phyloP scores from a whole-genome alignment of 495 filamentous ascomycete species.

The Recurvomyces mirabilis region DNA sequence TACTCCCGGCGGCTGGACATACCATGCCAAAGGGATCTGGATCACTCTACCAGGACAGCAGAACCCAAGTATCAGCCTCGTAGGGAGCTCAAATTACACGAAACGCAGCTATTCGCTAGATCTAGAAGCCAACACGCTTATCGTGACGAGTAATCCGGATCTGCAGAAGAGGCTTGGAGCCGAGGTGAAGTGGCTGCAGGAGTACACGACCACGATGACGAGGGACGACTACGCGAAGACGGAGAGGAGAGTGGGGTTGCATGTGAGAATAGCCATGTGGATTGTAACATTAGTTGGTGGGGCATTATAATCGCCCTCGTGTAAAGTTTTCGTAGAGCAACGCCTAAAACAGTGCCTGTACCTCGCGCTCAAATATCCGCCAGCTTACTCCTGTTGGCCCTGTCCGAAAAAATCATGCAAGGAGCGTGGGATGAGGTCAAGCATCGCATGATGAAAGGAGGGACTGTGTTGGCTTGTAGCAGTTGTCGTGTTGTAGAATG shows the following conservation, averaged over 20 bases:
- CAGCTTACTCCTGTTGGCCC: too few species aligned
- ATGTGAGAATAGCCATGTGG: constrained; percentile 85
- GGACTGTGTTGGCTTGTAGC: too few species aligned
- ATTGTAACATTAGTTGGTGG: constrained; percentile 41
- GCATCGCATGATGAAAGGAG: too few species aligned
- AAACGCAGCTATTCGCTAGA: constrained; percentile 86
- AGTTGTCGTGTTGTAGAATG: too few species aligned
- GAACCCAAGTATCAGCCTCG: constrained; percentile 63
- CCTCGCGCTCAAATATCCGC: too few species aligned
- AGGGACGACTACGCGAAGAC: constrained; percentile 64
- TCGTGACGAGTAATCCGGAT: constrained; percentile 67
- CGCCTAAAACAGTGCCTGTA: too few species aligned
- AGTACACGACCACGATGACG: constrained; percentile 53
- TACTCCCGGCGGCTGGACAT: constrained; percentile 81
- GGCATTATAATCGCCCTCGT: constrained; percentile 35
- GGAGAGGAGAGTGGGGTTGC: constrained; percentile 73
- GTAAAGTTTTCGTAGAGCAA: too few species aligned
- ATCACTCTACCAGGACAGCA: constrained; percentile 49
- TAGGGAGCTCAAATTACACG: constrained; percentile 94
- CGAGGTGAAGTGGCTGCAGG: constrained; percentile 68
- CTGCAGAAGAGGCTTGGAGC: constrained; percentile 61
- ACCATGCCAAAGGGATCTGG: constrained; percentile 97
- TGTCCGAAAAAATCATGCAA: too few species aligned
- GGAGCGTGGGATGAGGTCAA: too few species aligned
- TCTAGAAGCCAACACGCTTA: constrained; percentile 72